phyloP scores from a whole-genome alignment of 352 stramenopile genomes.

The Pythium rhizo-oryzae region DNA sequence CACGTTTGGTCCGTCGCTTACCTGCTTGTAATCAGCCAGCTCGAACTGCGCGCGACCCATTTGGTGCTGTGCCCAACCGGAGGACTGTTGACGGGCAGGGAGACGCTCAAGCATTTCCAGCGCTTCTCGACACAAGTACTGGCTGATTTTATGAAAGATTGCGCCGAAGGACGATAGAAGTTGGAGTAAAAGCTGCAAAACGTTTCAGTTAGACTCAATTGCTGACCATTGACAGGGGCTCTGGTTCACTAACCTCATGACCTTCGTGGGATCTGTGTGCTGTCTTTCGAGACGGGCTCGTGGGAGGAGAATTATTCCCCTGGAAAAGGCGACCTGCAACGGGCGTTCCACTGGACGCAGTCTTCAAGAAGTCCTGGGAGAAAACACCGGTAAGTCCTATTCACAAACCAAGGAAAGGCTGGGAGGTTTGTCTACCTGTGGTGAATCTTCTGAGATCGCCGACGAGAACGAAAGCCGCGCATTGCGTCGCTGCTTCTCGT shows the following conservation, averaged over 20 bases:
- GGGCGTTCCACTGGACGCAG: slow-evolving; percentile 12
- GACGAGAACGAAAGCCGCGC: slow-evolving; percentile 68
- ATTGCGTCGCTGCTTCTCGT: slow-evolving; percentile 53
- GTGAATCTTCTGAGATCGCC: slow-evolving; percentile 50
- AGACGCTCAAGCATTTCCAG: slow-evolving; percentile 88
- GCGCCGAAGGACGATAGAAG: slow-evolving; percentile 70
- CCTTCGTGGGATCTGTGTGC: slow-evolving; percentile 12
- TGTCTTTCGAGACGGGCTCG: slow-evolving; percentile 24
- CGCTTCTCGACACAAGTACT: slow-evolving; percentile 88
- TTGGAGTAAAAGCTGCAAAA: slow-evolving; percentile 43
- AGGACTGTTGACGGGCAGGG: slow-evolving; percentile 83
- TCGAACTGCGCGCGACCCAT: slow-evolving; percentile 95
- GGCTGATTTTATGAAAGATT: slow-evolving; percentile 71
- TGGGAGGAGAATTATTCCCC: slow-evolving; percentile 21
- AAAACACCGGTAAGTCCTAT: background rate
- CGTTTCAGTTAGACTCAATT: background rate
- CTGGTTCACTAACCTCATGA: slow-evolving; percentile 8
- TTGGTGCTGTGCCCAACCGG: slow-evolving; percentile 95
- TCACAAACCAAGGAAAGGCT: background rate
- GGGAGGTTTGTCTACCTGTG: slow-evolving; percentile 38
- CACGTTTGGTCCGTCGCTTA: slow-evolving; percentile 6
- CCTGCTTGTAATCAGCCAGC: slow-evolving; percentile 92
- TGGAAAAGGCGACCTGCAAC: slow-evolving; percentile 25
- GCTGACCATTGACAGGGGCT: background rate
- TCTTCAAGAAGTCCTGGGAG: slow-evolving; percentile 29